A percentile compares a stretch with the other conserved stretches of the same genome.
Conservation (phyloP, 2,329 filamentous ascomycete species). For the Aspergillus niger region DNA sequence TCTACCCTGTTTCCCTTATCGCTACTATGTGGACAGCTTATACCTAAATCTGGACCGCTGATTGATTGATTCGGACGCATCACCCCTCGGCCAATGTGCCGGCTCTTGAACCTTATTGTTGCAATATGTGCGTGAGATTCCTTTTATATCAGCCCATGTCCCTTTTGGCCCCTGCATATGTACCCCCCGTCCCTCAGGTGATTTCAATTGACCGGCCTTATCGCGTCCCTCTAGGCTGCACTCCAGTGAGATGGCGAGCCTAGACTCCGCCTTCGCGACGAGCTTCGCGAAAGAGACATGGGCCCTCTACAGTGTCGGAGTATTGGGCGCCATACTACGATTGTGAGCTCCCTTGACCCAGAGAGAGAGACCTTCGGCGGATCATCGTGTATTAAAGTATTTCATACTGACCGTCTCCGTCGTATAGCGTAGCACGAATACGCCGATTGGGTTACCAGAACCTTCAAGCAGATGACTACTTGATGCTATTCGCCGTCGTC, state of each 20-base stretch:
- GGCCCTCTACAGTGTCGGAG: constrained; percentile 43
- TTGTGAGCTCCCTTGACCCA: constrained; percentile 40
- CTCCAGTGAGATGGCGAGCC: constrained; percentile 30
- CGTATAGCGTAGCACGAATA: constrained; percentile 40
- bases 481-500: constrained; percentile 58
- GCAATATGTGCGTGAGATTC: constrained; percentile 4
- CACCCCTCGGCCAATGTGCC: constrained; percentile 2
- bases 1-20: background rate
- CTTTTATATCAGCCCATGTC: background rate
- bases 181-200: constrained; percentile 5
- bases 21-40: background rate
- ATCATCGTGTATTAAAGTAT: background rate
- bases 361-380: no score
- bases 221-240: constrained; percentile 21
- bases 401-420: constrained; percentile 2
- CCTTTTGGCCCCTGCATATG: constrained; percentile 5
- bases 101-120: background rate
- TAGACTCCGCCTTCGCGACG: constrained; percentile 30
- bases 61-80: constrained; percentile 1
- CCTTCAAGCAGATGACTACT: constrained; percentile 58
- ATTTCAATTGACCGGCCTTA: constrained; percentile 14
- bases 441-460: constrained; percentile 50
- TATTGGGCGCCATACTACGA: constrained; percentile 40
- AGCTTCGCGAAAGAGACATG: constrained; percentile 43
- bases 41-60: background rate